phyloP scores from a whole-genome alignment of 108 stramenopile genomes.

The Seminavis robusta region DNA sequence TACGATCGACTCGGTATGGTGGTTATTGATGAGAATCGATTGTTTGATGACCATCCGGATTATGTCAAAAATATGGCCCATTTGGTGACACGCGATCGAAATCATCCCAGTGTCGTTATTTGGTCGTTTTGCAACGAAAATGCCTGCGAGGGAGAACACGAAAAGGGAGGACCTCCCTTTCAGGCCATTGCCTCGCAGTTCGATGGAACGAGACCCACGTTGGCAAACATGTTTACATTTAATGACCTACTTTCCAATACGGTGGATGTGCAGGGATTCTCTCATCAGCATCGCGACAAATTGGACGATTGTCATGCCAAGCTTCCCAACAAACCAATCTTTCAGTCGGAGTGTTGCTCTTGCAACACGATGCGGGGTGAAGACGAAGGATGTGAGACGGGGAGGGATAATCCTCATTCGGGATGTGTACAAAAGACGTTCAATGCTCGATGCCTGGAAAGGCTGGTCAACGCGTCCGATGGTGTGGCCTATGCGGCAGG shows the following conservation, averaged over 20 bases:
- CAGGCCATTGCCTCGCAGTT: conserved; percentile 12
- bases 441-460: conserved; percentile 33
- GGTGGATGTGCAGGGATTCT: conserved; percentile 34
- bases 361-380: conserved; percentile 34
- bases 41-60: conserved; percentile 22
- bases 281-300: conserved; percentile 14
- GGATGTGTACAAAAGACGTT: conserved; percentile 24
- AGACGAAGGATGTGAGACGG: conserved; percentile 33
- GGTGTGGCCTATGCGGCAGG: conserved; percentile 32
- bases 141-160: conserved; percentile 21
- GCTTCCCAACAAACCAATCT: conserved; percentile 25
- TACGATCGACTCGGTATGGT: conserved; percentile 44
- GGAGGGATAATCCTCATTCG: conserved; percentile 26
- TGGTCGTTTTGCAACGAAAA: conserved; percentile 49
- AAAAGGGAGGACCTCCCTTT: conserved; percentile 26
- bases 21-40: conserved; percentile 43
- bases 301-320: conserved; percentile 26
- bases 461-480: conserved; percentile 24
- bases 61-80: conserved; percentile 26
- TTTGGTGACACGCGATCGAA: conserved; percentile 38
- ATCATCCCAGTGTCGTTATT: conserved; percentile 44
- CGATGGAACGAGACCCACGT: conserved; percentile 29
- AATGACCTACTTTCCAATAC: conserved; percentile 22
- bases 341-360: conserved; percentile 29
- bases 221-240: conserved; percentile 37